These are phyloP conservation scores for Lunularia cruciata DNA, from an alignment of 225 moss, liverwort and hornwort genomes.

Conservation along the genomic window DNA sequence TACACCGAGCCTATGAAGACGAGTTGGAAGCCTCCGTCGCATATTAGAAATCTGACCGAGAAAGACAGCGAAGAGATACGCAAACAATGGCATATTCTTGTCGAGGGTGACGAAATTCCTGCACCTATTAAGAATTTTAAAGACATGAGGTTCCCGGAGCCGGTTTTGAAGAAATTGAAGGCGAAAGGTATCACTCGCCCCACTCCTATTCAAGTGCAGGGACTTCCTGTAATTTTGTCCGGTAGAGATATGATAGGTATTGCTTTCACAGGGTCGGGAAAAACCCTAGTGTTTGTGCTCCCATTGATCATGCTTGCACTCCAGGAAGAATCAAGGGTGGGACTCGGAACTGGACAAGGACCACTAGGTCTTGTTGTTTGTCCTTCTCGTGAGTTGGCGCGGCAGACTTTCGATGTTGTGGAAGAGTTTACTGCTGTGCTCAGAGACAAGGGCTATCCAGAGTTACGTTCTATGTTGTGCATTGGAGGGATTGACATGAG, in stretches of 20 bases:
- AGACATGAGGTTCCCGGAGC: conserved; percentile 49
- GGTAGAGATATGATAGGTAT: conserved; percentile 56
- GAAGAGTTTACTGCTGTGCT: conserved; percentile 48
- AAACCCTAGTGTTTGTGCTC: conserved; percentile 50
- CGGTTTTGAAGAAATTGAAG: conserved; percentile 49
- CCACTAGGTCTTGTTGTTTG: conserved; percentile 51
- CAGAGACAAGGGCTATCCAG: conserved; percentile 39
- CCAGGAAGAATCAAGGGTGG: conserved; percentile 39
- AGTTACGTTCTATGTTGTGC: conserved; percentile 55
- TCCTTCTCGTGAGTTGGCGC: conserved; percentile 50
- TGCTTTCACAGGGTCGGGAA: conserved; percentile 51
- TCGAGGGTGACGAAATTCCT: conserved; percentile 48
- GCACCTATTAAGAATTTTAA: conserved; percentile 44
- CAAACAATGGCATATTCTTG: conserved; percentile 53
- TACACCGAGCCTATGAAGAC: conserved; percentile 53
- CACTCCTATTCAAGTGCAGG: conserved; percentile 57
- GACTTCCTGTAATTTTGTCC: conserved; percentile 48
- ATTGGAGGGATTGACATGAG: conserved; percentile 62
- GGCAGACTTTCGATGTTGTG: conserved; percentile 53
- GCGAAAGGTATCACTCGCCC: conserved; percentile 49
- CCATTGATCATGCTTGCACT: conserved; percentile 52
- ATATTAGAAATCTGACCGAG: conserved; percentile 31
- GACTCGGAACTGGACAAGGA: conserved; percentile 40
- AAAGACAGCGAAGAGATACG: conserved; percentile 50
- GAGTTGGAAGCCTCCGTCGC: conserved; percentile 48